Base-by-base conservation (phyloP, 2,329 filamentous ascomycete species). In the Aspergillus melleus region DNA sequence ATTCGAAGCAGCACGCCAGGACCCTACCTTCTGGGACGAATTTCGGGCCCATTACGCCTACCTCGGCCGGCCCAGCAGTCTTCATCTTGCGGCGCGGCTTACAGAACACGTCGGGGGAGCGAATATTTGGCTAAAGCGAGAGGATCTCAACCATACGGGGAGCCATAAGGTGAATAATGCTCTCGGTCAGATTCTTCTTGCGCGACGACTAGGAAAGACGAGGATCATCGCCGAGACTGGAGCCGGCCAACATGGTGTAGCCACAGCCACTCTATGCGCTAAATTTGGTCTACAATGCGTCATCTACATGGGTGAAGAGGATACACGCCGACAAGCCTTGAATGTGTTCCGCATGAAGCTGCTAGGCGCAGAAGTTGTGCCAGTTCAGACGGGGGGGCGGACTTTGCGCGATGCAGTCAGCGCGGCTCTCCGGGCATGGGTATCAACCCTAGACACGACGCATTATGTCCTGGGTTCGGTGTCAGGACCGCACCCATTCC, bases 111-210 rank as follows among this genome's bases (percentile, higher is more conserved):
- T 90, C 46, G 91, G 91, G 26, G 95, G 94, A 58, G 94, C 94
- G 42, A 95, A 91, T 69, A 96, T 99, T 80, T 99, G 94, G 89
- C 81, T 99, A 63, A 98, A 98, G 84, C 87, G 95, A 67, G 95
- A 98, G 78, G 94, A 98, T 73, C 81, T 98, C 60, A 98, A 98
- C 77, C 94, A 97, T 73, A 97, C 94, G 6, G 95, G 94, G 64
- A 94, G 90, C 61, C 94, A 98, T 83, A 98, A 98, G 84, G 97
- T 98, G 82, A 98, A 98, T 82, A 98, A 98, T 70, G 93, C 94
- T 0, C 82, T 98, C 1, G 95, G 95, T 1, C 95, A 98, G 76
- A 86, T 96, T 52, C 84, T 99, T 9, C 80, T 99, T n/a, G 95
- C 95, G 0, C 85, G 85, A 67, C 84, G 92, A 61, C 80, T 99